Evolutionary conservation across 495 filamentous ascomycete genomes (phyloP).

Genomic region (Penicillium desertorum): DNA sequence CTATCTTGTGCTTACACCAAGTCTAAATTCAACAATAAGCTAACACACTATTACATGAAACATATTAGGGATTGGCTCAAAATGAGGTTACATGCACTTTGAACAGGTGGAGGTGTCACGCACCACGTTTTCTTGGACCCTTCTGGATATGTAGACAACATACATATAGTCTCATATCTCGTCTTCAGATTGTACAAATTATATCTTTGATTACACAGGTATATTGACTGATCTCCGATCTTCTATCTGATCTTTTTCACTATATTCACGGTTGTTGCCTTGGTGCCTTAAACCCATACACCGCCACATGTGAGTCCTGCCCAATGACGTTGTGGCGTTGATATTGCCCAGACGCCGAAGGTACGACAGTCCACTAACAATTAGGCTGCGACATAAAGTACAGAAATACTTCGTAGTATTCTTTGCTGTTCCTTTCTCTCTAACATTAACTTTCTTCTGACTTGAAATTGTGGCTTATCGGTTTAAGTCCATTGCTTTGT

Average conservation of each 20-base stretch:
- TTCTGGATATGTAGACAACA: background rate
- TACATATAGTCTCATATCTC: background rate
- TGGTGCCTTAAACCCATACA: constrained; percentile 4
- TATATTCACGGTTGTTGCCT: constrained; percentile 1
- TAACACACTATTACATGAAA: constrained; percentile 4
- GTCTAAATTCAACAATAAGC: background rate
- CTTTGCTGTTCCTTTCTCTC: background rate
- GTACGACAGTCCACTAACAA: constrained; percentile 24
- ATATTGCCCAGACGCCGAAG: constrained; percentile 22
- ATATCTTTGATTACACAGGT: background rate
- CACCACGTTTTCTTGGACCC: constrained; percentile 1
- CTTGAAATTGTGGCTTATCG: constrained; percentile 21
- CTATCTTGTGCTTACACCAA: background rate
- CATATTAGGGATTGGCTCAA: background rate
- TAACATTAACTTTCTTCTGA: background rate
- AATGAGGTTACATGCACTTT: constrained; percentile 11
- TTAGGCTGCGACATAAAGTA: constrained; percentile 37
- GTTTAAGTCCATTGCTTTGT: constrained; percentile 16
- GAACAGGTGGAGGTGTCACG: constrained; percentile 28
- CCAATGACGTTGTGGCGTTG: constrained; percentile 20
- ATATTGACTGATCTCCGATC: background rate
- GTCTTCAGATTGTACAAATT: background rate
- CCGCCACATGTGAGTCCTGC: constrained; percentile 14
- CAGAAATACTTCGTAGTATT: constrained; percentile 4
- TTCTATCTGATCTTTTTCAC: background rate